Conservation (phyloP, 805 yeast genomes). For the Tetrapisispora fleetii region DNA sequence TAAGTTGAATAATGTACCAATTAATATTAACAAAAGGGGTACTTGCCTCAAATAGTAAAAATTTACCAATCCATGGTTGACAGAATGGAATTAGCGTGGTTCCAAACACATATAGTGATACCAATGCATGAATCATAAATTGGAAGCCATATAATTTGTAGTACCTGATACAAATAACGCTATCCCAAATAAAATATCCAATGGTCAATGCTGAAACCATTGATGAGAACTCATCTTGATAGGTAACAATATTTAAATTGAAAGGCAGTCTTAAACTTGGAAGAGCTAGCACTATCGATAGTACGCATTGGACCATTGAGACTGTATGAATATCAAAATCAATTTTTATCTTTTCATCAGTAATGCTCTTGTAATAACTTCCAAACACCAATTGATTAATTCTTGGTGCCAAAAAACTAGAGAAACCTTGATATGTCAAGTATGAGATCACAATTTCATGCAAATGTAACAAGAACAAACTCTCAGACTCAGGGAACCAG, state of each 20-base stretch:
- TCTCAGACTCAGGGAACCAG: constrained; percentile 31
- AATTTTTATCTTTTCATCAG: constrained; percentile 37
- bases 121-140: constrained; percentile 71
- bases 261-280: constrained; percentile 55
- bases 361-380: constrained; percentile 40
- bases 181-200: constrained; percentile 91
- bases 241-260: constrained; percentile 43
- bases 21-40: constrained; percentile 90
- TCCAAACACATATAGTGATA: constrained; percentile 44
- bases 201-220: constrained; percentile 59
- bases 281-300: constrained; percentile 48
- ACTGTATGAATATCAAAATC: constrained; percentile 90
- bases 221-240: constrained; percentile 67
- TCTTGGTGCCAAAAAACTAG: constrained; percentile 38
- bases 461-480: constrained; percentile 44
- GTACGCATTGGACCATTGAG: constrained; percentile 71
- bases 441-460: constrained; percentile 65
- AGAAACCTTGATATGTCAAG: constrained; percentile 48
- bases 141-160: constrained; percentile 65
- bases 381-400: constrained; percentile 44
- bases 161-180: constrained; percentile 53
- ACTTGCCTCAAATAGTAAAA: constrained; percentile 75
- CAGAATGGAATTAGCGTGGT: constrained; percentile 70
- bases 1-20: constrained; percentile 42
- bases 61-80: constrained; percentile 71